A percentile compares a stretch with the other conserved stretches of the same genome.
Evolutionary conservation across 768 basidiomycete genomes (phyloP).

Genomic region (Baorangia bicolor): DNA sequence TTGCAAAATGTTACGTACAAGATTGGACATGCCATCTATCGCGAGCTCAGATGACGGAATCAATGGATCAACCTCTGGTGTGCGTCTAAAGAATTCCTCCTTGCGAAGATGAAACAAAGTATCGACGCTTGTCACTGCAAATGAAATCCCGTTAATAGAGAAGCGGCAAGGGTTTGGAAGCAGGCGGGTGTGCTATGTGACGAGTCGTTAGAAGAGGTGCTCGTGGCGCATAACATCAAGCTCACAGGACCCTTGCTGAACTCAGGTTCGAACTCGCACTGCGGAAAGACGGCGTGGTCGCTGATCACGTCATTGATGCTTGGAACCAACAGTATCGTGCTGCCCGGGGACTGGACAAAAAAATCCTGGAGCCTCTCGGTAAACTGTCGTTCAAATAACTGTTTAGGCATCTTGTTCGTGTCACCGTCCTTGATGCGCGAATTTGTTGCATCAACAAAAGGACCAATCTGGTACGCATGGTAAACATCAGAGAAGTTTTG

Average conservation of each 20-base stretch:
- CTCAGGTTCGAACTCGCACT: slow-evolving; percentile 54
- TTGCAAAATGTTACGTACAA: slow-evolving; percentile 77
- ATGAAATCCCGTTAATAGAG: slow-evolving; percentile 77
- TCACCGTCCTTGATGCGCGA: slow-evolving; percentile 75
- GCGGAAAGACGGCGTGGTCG: slow-evolving; percentile 83
- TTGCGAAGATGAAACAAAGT: slow-evolving; percentile 85
- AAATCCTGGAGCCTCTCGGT: slow-evolving; percentile 54
- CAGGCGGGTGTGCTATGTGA: slow-evolving; percentile 63
- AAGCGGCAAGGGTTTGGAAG: slow-evolving; percentile 89
- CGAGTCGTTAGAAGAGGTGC: neutral
- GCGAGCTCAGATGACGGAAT: slow-evolving; percentile 42
- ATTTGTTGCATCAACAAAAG: slow-evolving; percentile 83
- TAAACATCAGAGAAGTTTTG: neutral
- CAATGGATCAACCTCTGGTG: slow-evolving; percentile 57
- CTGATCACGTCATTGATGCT: slow-evolving; percentile 80
- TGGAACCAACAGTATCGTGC: slow-evolving; percentile 76
- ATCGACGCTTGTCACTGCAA: slow-evolving; percentile 84
- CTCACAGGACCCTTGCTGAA: slow-evolving; percentile 54
- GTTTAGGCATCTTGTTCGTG: slow-evolving; percentile 56
- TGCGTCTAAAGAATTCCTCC: slow-evolving; percentile 73
- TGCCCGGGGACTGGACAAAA: slow-evolving; percentile 61
- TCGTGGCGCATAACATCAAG: neutral
- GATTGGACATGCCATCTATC: slow-evolving; percentile 74
- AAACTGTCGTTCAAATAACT: slow-evolving; percentile 71
- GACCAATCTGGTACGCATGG: slow-evolving; percentile 64